phyloP scores from a whole-genome alignment of 2,329 filamentous ascomycete genomes.

The Fusarium circinatum region DNA sequence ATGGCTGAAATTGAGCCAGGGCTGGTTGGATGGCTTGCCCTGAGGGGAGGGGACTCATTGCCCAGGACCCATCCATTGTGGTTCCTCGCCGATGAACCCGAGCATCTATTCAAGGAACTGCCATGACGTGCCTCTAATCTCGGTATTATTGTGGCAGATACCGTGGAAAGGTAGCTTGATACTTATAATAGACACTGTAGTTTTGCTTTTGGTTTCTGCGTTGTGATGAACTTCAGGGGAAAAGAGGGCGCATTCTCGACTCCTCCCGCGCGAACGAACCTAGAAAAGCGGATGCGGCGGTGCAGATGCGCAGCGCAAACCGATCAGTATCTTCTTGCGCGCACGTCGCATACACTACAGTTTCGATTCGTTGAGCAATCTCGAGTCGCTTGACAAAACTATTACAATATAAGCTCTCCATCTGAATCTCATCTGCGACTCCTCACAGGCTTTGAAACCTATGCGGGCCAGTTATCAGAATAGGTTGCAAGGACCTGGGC shows the following conservation, averaged over 20 bases:
- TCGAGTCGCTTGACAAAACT: neutral
- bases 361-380: neutral
- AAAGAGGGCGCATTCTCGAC: constrained; percentile 34
- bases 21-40: constrained; percentile 36
- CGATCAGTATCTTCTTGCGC: constrained; percentile 22
- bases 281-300: constrained; percentile 39
- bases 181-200: neutral
- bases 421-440: constrained; percentile 9
- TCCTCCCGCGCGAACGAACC: constrained; percentile 25
- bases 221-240: constrained; percentile 23
- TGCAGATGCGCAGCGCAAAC: constrained; percentile 27
- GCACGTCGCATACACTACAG: constrained; percentile 7
- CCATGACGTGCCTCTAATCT: constrained; percentile 20
- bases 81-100: constrained; percentile 29
- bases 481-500: constrained; percentile 32
- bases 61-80: constrained; percentile 30
- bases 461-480: constrained; percentile 32
- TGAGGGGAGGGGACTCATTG: constrained; percentile 28
- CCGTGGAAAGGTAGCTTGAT: constrained; percentile 1
- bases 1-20: constrained; percentile 34
- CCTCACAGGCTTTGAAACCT: constrained; percentile 19
- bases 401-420: neutral
- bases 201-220: neutral
- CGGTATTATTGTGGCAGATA: constrained; percentile 6
- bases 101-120: constrained; percentile 19